Base-by-base conservation (phyloP, 1,139 yeast genomes). In the Entelexis paramagnoliae region DNA sequence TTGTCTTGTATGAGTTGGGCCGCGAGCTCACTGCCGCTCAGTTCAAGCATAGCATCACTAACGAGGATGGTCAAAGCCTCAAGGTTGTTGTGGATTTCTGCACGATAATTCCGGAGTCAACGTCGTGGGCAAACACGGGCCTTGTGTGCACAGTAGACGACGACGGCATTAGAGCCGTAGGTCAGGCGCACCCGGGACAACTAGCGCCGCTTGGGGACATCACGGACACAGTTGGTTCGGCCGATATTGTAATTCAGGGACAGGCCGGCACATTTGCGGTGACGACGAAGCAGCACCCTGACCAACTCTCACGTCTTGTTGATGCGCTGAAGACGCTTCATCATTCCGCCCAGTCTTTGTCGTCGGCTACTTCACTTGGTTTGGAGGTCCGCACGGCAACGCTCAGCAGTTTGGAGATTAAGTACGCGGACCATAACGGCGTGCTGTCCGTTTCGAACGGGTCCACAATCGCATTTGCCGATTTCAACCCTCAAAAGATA, bases 101-200 rank as follows among this genome's bases (percentile, higher is more conserved):
- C 10, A 48, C 60, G 13, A 34, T 56, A 1, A 33, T 54, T 1
- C 51, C 53, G 2, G 54, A 43, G 1, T 42, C 50, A 9, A 38
- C 54, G 2, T 10, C 24, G 4, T 59, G 62, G 62, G 58, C 60
- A 0, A 43, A 53, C 19, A 49, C 60, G 4, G 62, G 60, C 2
- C 49, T 59, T 32, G 28, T 51, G 39, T 46, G 52, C 16, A 42
- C 54, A 1, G 56, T 49, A 11, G 30, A 29, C 6, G 50, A 47
- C 11, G 38, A 36, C 7, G 16, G 39, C 11, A 46, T 58, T 11
- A 16, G 42, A 24, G 33, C 54, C n/a, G 51, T 49, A 16, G 56
- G 59, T 8, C 41, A 51, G 1, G 53, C 57, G 4, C 32, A 34
- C 14, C 36, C 42, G 8, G 49, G 46, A 17, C 35, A 28, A n/a